phyloP scores from a whole-genome alignment of 225 moss, liverwort and hornwort species.

The Pseudoscleropodium purum region DNA sequence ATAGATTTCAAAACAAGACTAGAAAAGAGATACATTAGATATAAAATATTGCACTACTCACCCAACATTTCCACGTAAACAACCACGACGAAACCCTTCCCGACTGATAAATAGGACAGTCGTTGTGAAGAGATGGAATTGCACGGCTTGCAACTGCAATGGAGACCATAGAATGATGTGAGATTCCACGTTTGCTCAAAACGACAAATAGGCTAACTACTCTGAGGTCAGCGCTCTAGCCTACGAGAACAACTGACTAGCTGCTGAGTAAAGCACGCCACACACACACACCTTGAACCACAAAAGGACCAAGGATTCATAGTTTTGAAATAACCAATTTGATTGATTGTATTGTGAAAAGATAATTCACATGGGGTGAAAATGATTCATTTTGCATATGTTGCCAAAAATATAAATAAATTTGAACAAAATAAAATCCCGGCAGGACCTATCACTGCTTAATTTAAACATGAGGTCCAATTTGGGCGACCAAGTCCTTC shows the following conservation, averaged over 20 bases:
- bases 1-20: not conserved
- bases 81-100: slow-evolving; percentile 95
- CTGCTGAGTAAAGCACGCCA: not conserved
- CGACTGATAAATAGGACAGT: slow-evolving; percentile 87
- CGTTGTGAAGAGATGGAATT: slow-evolving; percentile 92
- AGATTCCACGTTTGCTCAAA: not conserved
- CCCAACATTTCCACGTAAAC: slow-evolving; percentile 74
- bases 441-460: not conserved
- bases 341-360: not conserved
- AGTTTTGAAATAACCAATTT: not conserved
- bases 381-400: not conserved
- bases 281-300: too few relatives aligned
- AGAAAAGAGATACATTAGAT: not conserved
- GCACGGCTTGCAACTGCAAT: slow-evolving; percentile 75
- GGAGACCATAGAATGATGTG: not conserved
- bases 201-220: not conserved
- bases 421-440: not conserved
- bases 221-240: not conserved
- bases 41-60: not conserved
- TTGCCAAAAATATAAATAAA: not conserved
- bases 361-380: not conserved
- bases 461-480: not conserved
- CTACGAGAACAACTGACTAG: not conserved
- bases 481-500: not conserved
- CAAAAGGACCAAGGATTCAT: not conserved